Conservation (phyloP, 768 basidiomycete genomes). For the Suillus ampliporus region DNA sequence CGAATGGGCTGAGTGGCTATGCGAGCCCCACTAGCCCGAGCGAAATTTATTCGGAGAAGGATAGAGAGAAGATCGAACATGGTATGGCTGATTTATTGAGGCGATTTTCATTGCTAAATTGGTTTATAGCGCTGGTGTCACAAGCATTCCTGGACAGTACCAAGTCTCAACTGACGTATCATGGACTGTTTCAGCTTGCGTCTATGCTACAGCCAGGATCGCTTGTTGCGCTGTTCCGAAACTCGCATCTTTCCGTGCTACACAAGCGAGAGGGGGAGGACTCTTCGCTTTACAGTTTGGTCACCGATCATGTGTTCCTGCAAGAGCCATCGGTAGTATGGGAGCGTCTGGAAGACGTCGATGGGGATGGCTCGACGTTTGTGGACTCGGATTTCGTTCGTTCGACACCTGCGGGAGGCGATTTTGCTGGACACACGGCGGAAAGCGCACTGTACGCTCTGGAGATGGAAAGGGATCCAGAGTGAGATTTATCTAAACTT, state of each 20-base stretch:
- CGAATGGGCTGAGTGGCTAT: conserved; percentile 12
- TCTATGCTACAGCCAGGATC: conserved; percentile 50
- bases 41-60: conserved; percentile 51
- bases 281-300: conserved; percentile 75
- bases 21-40: conserved; percentile 15
- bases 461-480: conserved; percentile 56
- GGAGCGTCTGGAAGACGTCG: conserved; percentile 90
- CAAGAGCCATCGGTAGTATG: conserved; percentile 83
- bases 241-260: conserved; percentile 87
- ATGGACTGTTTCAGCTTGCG: conserved; percentile 84
- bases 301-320: conserved; percentile 84
- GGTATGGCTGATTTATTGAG: conserved; percentile 52
- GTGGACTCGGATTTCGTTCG: conserved; percentile 73
- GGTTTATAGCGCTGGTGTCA: conserved; percentile 61
- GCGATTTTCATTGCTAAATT: not conserved
- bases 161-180: conserved; percentile 85
- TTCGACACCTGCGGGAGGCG: conserved; percentile 76
- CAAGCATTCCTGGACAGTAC: conserved; percentile 72
- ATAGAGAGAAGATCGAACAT: conserved; percentile 68
- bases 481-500: conserved; percentile 52
- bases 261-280: conserved; percentile 59
- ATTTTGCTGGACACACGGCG: conserved; percentile 76
- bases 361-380: conserved; percentile 78
- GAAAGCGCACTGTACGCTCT: conserved; percentile 60
- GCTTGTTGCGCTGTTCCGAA: conserved; percentile 89